Base-by-base conservation (phyloP, 129 eudicot species). In the Lactuca saligna region DNA sequence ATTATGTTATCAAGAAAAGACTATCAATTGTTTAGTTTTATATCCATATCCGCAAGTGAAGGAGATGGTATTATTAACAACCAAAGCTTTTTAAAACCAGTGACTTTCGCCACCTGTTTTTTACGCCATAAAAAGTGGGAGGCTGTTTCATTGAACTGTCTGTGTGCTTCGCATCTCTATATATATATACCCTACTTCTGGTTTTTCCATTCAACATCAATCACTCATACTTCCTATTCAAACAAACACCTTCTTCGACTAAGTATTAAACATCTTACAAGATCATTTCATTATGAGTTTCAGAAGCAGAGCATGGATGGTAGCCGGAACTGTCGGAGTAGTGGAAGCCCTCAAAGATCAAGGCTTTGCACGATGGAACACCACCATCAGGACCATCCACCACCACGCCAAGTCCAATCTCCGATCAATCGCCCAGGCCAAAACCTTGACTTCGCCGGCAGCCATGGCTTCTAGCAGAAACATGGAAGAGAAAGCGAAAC, bases 311-410 rank as follows among this genome's bases (percentile, higher is more conserved):
- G 79, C 77, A 6, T 84, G 81, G 83, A 71, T 78, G 33, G 84
- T 75, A 31, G 89, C 82, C 10, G 86, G 74, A 25, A 84, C 75
- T 20, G 74, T 81, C 2, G 89, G 89, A 20, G 50, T 78, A 42
- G 86, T 78, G 31, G 84, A 82, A 54, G 94, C 87, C 8, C 55
- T 86, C 2, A 86, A 82, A 62, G 91, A 86, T 63, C 91, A 86
- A 48, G 91, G 91, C 0, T 79, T 84, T 44, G 78, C 85, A 42
- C 79, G 87, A 46, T 87, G 95, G 95, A 87, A 87, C 53, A 66
- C 81, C 68, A 71, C 89, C 66, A 55, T 84, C 10, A 77, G 82
- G 41, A 33, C 78, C 20, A 6, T 84, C 5, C 90, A 84, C 33
- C 87, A 84, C 6, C 80, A 82, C 60, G 73, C 74, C 56, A 86